These are phyloP conservation scores for Lentinula novae-zelandiae DNA, from an alignment of 1,284 basidiomycete genomes.

Conservation along the genomic window DNA sequence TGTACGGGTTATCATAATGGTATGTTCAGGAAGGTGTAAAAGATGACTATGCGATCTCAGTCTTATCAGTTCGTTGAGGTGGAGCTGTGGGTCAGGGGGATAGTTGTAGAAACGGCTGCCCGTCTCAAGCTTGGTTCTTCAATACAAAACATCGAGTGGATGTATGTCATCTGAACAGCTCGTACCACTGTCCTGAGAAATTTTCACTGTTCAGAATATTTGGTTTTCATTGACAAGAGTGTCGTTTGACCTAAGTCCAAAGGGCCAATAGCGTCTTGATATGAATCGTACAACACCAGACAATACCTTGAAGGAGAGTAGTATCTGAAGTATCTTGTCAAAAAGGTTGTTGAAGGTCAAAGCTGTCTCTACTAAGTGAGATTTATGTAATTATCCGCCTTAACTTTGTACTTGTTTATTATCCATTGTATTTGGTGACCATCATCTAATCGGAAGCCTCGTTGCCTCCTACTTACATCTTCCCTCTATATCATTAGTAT, in stretches of 20 bases:
- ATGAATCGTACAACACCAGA: too few species aligned
- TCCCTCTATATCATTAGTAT: background rate
- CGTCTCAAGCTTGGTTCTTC: background rate
- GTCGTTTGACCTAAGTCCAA: background rate
- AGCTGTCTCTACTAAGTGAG: background rate
- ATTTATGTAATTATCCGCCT: background rate
- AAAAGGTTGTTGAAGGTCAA: background rate
- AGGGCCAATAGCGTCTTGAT: too few species aligned
- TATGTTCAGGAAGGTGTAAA: background rate
- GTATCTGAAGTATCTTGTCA: too few species aligned
- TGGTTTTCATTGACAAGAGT: background rate
- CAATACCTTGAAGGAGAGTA: too few species aligned
- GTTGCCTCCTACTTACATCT: background rate
- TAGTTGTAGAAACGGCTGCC: background rate
- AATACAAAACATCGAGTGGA: background rate
- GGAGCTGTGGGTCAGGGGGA: background rate
- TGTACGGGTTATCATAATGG: background rate
- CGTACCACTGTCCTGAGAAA: background rate
- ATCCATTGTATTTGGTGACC: background rate
- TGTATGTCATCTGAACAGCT: background rate
- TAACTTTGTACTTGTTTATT: background rate
- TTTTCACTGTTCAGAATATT: background rate
- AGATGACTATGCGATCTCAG: too few species aligned
- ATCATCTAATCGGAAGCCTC: background rate
- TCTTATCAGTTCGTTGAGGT: background rate